A percentile compares a stretch with the other conserved stretches of the same genome.
These are phyloP conservation scores for Neurospora sublineolata DNA, from an alignment of 495 filamentous ascomycete genomes.

Conservation along the genomic window DNA sequence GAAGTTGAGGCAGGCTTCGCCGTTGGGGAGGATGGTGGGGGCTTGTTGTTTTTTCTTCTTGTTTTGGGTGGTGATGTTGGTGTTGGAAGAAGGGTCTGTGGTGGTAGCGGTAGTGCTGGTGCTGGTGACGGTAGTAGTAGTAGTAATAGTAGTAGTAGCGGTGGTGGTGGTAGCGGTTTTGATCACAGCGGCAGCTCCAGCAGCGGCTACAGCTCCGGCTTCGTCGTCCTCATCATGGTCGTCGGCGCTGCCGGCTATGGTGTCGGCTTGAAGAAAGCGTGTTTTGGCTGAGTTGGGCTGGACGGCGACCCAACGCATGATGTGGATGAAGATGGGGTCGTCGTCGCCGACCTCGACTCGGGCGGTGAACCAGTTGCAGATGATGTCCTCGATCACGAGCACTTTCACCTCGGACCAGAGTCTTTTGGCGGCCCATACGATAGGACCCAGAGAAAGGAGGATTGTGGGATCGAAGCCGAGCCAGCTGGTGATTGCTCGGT, in stretches of 20 bases:
- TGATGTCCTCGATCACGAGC: conserved; percentile 9
- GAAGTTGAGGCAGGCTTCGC: conserved; percentile 31
- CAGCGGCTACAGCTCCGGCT: neutral
- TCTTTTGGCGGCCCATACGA: conserved; percentile 30
- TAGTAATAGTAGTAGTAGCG: neutral
- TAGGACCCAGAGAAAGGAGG: conserved; percentile 22
- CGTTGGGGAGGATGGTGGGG: conserved; percentile 22
- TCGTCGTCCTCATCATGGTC: neutral
- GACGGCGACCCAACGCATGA: conserved; percentile 49
- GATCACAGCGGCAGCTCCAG: neutral
- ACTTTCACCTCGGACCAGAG: conserved; percentile 20
- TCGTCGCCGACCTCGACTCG: conserved; percentile 42
- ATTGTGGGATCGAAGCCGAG: conserved; percentile 30
- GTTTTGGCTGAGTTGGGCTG: conserved; percentile 42
- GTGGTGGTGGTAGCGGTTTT: neutral
- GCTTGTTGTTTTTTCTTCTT: conserved; percentile 29
- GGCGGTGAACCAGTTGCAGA: conserved; percentile 40
- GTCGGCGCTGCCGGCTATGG: conserved; percentile 9
- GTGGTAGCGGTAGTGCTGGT: conserved; percentile 25
- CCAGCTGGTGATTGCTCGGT: conserved; percentile 16
- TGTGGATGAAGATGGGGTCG: conserved; percentile 49
- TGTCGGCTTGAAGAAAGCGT: conserved; percentile 47
- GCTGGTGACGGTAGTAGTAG: neutral
- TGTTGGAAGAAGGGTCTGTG: conserved; percentile 25
- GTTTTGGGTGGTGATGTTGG: conserved; percentile 38